Evolutionary conservation across 192 early-diverging fungal genomes (phyloP).

Genomic region (Backusella sp.): DNA sequence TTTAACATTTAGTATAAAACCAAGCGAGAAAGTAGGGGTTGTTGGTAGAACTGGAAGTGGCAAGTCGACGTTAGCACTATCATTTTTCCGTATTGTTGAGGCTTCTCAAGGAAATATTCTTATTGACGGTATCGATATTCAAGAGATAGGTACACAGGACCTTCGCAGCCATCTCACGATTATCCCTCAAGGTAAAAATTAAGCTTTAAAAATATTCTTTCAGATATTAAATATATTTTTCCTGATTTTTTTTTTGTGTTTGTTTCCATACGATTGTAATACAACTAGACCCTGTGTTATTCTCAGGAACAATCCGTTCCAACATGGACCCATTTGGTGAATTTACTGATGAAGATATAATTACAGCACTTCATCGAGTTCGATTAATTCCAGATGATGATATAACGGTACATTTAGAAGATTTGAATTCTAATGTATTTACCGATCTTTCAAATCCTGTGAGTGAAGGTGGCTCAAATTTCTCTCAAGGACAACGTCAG

Average conservation of each 20-base stretch:
- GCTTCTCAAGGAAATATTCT: conserved; percentile 63
- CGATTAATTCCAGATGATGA: conserved; percentile 39
- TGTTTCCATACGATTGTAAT: background rate
- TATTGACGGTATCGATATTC: conserved; percentile 81
- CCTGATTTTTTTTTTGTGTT: background rate
- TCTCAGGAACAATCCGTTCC: conserved; percentile 61
- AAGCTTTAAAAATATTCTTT: background rate
- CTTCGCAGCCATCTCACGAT: conserved; percentile 79
- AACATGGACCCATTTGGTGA: conserved; percentile 91
- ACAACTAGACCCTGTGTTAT: conserved; percentile 41
- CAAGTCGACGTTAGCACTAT: conserved; percentile 77
- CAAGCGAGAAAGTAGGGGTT: conserved; percentile 85
- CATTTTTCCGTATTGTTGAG: conserved; percentile 81
- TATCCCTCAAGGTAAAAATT: conserved; percentile 73
- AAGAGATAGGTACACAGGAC: conserved; percentile 71
- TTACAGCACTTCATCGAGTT: conserved; percentile 73
- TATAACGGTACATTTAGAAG: conserved; percentile 15
- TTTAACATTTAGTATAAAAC: conserved; percentile 63
- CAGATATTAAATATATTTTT: background rate
- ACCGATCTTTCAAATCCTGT: conserved; percentile 44
- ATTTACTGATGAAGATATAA: conserved; percentile 75
- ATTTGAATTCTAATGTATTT: conserved; percentile 24
- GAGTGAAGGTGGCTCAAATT: conserved; percentile 79
- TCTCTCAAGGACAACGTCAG: conserved; percentile 80
- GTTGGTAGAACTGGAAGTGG: conserved; percentile 91